Base-by-base conservation (phyloP, 2,329 filamentous ascomycete genomes). In the Dactylonectria macrodidyma region DNA sequence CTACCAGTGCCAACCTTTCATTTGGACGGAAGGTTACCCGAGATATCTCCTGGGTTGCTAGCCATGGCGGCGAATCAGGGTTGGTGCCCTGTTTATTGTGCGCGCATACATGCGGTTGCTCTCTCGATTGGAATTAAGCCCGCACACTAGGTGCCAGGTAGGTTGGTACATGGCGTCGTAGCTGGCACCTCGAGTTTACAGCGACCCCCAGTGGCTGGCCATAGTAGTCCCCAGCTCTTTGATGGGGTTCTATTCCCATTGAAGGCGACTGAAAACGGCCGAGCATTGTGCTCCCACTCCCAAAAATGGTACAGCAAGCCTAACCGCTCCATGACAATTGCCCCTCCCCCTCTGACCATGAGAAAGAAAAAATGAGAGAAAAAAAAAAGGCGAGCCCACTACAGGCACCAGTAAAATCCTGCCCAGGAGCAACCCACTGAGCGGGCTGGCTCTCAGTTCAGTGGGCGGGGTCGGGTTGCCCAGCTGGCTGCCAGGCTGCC, bases 11-110 rank as follows among this genome's bases (percentile, higher is more conserved):
- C 62, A 65, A 48, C 38, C 61, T 64, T 64, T 46, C 38, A 54
- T 64, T 64, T 47, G 22, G 48, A 65, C 59, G 56, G 51, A 50
- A 59, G 50, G 62, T 59, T 62, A 62, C 48, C 64, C 64, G 64
- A 66, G 64, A 62, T 66, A 66, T 66, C 64, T 66, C 64, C 64
- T 54, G 61, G 50, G n/a, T 26, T 26, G 26, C 16, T 34, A n/a
- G 50, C 26, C 26, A 50, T 41, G 59, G 64, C 69, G 58, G 58
- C 69, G 69, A 71, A 69, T 71, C 67, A 75, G 73, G 73, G 73
- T 74, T 76, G 73, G 58, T 76, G 73, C 73, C 73, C 73, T 74
- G 68, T 73, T 57, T 71, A 74, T 71, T 73, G 70, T 68, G 70
- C 22, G 59, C 24, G 55, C 46, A 19, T 56, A 14, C 41, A 5